A percentile compares a stretch with the other conserved stretches of the same genome.
Evolutionary conservation across 2,329 filamentous ascomycete species (phyloP).

Genomic region (Polychaeton citri): DNA sequence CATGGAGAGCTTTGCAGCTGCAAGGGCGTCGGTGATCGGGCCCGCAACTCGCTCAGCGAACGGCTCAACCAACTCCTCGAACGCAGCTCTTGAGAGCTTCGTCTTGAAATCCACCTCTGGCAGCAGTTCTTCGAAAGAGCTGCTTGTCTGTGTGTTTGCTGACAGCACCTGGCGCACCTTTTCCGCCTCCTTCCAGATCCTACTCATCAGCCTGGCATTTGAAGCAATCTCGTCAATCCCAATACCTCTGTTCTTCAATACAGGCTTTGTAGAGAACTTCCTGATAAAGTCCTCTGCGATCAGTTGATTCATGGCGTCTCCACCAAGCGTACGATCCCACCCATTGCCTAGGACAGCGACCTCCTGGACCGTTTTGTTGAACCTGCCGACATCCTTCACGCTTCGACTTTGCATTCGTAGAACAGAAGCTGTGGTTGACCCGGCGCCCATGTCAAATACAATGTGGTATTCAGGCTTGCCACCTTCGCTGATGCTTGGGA

Average conservation of each 20-base stretch:
- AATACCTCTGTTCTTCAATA: slow-evolving; percentile 50
- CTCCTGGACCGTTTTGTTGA: slow-evolving; percentile 94
- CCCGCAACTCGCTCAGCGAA: slow-evolving; percentile 55
- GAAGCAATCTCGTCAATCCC: slow-evolving; percentile 50
- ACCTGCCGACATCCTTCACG: slow-evolving; percentile 83
- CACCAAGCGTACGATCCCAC: slow-evolving; percentile 83
- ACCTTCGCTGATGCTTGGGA: slow-evolving; percentile 70
- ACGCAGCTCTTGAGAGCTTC: slow-evolving; percentile 66
- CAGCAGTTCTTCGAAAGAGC: slow-evolving; percentile 77
- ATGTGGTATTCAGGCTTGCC: slow-evolving; percentile 82
- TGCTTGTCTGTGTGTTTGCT: slow-evolving; percentile 71
- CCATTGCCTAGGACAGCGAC: slow-evolving; percentile 76
- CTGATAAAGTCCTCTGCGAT: slow-evolving; percentile 81
- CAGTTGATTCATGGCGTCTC: slow-evolving; percentile 75
- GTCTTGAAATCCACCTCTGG: slow-evolving; percentile 91
- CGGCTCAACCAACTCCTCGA: slow-evolving; percentile 62
- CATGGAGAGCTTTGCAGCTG: slow-evolving; percentile 57
- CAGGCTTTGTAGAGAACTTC: slow-evolving; percentile 56
- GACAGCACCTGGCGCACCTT: slow-evolving; percentile 78
- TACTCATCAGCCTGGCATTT: slow-evolving; percentile 75
- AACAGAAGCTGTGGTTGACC: slow-evolving; percentile 80
- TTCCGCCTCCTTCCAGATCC: slow-evolving; percentile 87
- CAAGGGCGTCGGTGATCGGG: slow-evolving; percentile 62
- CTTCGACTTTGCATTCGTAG: slow-evolving; percentile 77
- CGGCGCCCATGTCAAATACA: slow-evolving; percentile 95